Base-by-base conservation (phyloP, 2,329 filamentous ascomycete species). In the Byssothecium circinans region DNA sequence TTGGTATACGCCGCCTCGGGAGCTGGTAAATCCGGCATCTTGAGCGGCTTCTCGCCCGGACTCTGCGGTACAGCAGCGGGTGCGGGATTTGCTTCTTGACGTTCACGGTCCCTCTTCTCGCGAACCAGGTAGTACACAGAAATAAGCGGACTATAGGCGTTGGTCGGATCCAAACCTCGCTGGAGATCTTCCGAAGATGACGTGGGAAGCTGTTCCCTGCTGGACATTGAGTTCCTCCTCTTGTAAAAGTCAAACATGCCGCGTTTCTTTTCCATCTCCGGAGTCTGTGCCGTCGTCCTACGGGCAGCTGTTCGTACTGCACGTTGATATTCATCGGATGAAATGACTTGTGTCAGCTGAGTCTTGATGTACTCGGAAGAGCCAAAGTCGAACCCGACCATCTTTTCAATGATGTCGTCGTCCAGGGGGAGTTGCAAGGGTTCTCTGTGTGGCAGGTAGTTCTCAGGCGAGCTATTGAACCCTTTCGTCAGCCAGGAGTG, bases 331-430 rank as follows among this genome's bases (percentile, higher is more conserved):
- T 97, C 92, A 6, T 95, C 91, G 0, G 91, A 96, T 61, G 95
- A 88, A 50, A 99, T 82, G n/a, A 91, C 82, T 54, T 87, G 88
- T 8, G 85, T 88, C 35, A 99, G 80, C 66, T 96, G 89, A 2
- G 83, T 76, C 47, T 83, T 86, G 65, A 99, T 96, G 47, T 83
- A 82, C 43, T 96, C 91, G 1, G 90, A 81, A 0, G 89, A 81
- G 1, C 94, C 94, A 74, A 97, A 99, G 70, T 97, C 95, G 70
- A 99, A 99, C 2, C 94, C 94, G 19, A 91, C 95, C 94, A 99
- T 99, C 59, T 89, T 91, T 40, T 89, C 83, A 47, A 99, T 83
- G 4, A 97, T 86, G 35, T 88, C 86, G 1, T 81, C 77, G 64
- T 97, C 92, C 8, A 99, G 75, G 5, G 92, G 91, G 12, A 95